A percentile compares a stretch with the other conserved stretches of the same genome.
These are phyloP conservation scores for Rutstroemia sydowiana DNA, from an alignment of 2,329 filamentous ascomycete species.

Conservation along the genomic window DNA sequence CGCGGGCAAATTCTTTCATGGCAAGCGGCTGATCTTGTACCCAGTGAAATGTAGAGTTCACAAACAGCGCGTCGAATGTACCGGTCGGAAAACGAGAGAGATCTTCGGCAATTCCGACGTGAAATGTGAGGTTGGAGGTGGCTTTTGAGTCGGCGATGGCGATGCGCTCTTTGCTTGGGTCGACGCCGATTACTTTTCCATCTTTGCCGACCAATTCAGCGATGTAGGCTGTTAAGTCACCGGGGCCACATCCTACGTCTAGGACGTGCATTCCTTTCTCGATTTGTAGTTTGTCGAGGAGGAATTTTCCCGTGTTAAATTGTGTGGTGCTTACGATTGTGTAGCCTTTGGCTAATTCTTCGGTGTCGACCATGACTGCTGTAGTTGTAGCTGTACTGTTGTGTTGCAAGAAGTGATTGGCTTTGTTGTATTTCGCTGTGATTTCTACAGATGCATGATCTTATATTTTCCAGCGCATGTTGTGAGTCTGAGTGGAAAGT, in stretches of 20 bases:
- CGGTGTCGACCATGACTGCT: conserved; percentile 11
- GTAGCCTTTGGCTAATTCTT: conserved; percentile 14
- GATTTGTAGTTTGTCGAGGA: conserved; percentile 6
- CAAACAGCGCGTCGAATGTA: conserved; percentile 11
- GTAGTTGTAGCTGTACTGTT: neutral
- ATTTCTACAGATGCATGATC: neutral
- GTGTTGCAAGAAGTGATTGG: neutral
- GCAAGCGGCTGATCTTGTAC: conserved; percentile 8
- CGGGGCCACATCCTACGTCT: conserved; percentile 32
- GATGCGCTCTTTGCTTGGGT: conserved; percentile 12
- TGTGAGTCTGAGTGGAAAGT: neutral
- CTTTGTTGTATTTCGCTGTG: neutral
- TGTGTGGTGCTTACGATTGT: conserved; percentile 10
- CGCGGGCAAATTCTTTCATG: conserved; percentile 7
- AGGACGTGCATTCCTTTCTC: conserved; percentile 18
- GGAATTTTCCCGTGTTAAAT: conserved; percentile 7
- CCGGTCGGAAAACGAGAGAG: conserved; percentile 1
- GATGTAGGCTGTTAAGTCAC: conserved; percentile 25
- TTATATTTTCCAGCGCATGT: neutral
- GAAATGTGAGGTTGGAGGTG: conserved; percentile 5
- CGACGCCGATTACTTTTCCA: conserved; percentile 7
- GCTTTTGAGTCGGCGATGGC: conserved; percentile 1
- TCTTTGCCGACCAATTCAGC: neutral
- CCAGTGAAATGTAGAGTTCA: conserved; percentile 15
- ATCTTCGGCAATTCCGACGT: conserved; percentile 8